Base-by-base conservation (phyloP, 768 basidiomycete genomes). In the Udeniomyces megalosporus region DNA sequence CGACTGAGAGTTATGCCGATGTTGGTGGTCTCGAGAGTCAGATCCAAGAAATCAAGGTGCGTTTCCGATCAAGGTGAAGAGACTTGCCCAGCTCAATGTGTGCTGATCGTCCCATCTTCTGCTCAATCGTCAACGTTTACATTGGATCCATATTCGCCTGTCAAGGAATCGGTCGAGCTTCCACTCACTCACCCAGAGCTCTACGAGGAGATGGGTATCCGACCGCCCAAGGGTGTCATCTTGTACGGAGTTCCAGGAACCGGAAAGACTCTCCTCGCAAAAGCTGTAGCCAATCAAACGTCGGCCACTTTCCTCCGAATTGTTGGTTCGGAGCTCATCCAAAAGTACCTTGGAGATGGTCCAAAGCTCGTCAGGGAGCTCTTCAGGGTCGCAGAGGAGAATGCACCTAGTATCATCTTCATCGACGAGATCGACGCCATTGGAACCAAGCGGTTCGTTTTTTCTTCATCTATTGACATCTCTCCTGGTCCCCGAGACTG, bases 171-270 rank as follows among this genome's bases (percentile, higher is more conserved):
- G 15, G 93, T 97, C 50, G 95, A 97, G 75, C 80, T 97, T 34
- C 95, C 95, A 0, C 78, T 99, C 26, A 97, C 93, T 10, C 95
- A 97, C 72, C 95, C 95, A 3, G 95, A 99, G 71, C 76, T 97
- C 44, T 99, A 97, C 75, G 93, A 97, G 75, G 93, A 97, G 78
- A 97, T 99, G 95, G 95, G 95, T 60, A 97, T 99, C 75, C 86
- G 86, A 69, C 95, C 93, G n/a, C 95, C 95, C 24, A 97, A 97
- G 74, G 95, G 95, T 76, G 93, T 99, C 71, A 97, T 99, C 67
- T 81, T 99, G 1, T 99, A 97, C 70, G 95, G 95, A 67, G 93
- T 93, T 3, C 95, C 95, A 0, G 95, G 95, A 60, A 97, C 93
- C 14, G 95, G 95, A 60, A 99, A 99, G 77, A 99, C 95, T 0